A percentile compares a stretch with the other conserved stretches of the same genome.
phyloP scores from a whole-genome alignment of 306 rosid genomes.

The Cucurbita maxima region DNA sequence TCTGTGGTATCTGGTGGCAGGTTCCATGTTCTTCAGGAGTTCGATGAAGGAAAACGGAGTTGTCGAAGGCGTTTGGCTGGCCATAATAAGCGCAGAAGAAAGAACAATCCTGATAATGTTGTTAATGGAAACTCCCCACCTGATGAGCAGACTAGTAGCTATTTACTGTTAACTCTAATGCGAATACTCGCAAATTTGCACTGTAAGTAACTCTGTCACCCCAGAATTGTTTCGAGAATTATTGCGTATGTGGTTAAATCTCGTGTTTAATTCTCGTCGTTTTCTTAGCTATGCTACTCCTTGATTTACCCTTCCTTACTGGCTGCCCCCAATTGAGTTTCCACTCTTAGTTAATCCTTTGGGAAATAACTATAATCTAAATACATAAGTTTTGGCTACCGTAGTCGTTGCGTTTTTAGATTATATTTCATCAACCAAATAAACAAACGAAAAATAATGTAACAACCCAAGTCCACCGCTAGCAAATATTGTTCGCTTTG shows the following conservation, averaged over 20 bases:
- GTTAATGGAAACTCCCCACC: slow-evolving; percentile 45
- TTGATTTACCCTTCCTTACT: background rate
- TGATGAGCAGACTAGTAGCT: slow-evolving; percentile 55
- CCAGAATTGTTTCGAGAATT: slow-evolving; percentile 6
- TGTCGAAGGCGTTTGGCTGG: slow-evolving; percentile 89
- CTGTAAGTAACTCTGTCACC: slow-evolving; percentile 27
- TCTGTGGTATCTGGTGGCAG: slow-evolving; percentile 32
- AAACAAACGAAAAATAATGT: background rate
- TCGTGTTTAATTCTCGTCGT: slow-evolving; percentile 3
- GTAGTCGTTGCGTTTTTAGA: background rate
- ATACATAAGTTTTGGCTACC: background rate
- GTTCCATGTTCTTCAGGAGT: slow-evolving; percentile 85
- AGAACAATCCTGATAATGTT: slow-evolving; percentile 51
- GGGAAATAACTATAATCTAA: background rate
- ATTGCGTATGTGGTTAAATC: background rate
- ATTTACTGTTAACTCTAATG: slow-evolving; percentile 49
- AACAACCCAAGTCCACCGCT: no score
- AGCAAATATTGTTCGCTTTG: no score
- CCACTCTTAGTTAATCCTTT: background rate
- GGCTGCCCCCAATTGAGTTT: background rate
- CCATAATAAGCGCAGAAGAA: slow-evolving; percentile 76
- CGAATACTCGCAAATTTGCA: slow-evolving; percentile 66
- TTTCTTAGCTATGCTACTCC: slow-evolving; percentile 5
- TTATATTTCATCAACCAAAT: background rate
- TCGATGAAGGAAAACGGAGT: slow-evolving; percentile 91